Evolutionary conservation across 495 filamentous ascomycete genomes (phyloP).

Genomic region (Penicillium canescens): DNA sequence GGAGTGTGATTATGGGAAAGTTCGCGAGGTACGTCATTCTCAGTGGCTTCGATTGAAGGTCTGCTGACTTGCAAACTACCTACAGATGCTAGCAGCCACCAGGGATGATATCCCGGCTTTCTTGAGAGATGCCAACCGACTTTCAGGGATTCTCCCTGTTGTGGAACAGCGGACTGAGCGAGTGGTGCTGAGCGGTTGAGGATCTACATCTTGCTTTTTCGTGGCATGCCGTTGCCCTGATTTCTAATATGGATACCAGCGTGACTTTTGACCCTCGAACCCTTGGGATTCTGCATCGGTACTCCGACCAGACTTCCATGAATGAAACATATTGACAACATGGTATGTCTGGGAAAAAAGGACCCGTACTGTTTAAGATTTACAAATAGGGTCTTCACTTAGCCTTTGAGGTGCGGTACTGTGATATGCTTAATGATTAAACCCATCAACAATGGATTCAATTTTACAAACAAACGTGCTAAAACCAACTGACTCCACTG

Average conservation of each 20-base stretch:
- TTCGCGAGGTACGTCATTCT: conserved; percentile 62
- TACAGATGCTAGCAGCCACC: conserved; percentile 65
- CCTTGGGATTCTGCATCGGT: neutral
- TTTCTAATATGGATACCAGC: neutral
- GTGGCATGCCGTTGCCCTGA: neutral
- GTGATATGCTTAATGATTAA: neutral
- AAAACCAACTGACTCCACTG: too few species aligned
- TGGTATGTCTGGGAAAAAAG: too few species aligned
- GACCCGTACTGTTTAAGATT: neutral
- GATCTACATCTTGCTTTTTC: neutral
- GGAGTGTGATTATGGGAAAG: conserved; percentile 75
- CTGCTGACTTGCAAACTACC: conserved; percentile 14
- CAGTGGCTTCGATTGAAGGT: neutral
- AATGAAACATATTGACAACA: too few species aligned
- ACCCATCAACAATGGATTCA: neutral
- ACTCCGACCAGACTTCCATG: neutral
- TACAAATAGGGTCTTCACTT: neutral
- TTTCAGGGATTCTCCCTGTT: conserved; percentile 71
- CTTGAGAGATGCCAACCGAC: conserved; percentile 78
- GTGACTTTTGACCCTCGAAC: neutral
- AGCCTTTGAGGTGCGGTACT: neutral
- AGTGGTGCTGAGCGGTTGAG: conserved; percentile 25
- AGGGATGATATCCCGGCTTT: conserved; percentile 76
- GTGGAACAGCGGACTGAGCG: conserved; percentile 59
- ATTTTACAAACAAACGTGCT: conserved; percentile 1